Base-by-base conservation (phyloP, 1,139 yeast genomes). In the Pichia sp. region DNA sequence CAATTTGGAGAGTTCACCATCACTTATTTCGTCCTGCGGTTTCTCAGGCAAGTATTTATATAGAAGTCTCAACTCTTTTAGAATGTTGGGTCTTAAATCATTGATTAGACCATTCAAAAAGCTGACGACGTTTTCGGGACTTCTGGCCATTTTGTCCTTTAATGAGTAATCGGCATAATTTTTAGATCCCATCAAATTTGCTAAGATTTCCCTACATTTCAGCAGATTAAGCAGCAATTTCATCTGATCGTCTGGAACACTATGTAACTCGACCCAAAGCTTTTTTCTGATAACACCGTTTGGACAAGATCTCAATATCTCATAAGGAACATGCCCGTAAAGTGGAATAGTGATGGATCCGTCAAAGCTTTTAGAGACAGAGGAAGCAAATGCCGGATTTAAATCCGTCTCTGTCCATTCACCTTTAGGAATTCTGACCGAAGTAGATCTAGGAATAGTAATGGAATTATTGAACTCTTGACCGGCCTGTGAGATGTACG, bases 71-170 rank as follows among this genome's bases (percentile, higher is more conserved):
- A 87, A 55, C 59, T 88, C 96, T 11, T 65, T 60, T n/a, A 71
- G 62, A 0, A 94, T 85, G 28, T 75, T 73, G 0, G 79, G 77
- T 38, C 66, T 64, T 5, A 76, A 69, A 44, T 69, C 69, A 10
- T 64, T 60, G 29, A 84, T 79, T 42, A 90, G 62, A 39, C 80
- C 79, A 6, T 68, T 62, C 46, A 92, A 67, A 53, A 92, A 88
- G 6, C 81, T 69, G 51, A 70, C 64, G 1, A 90, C 98, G 56
- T 86, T 81, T 32, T 75, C 78, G 0, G 97, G 95, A 8, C 66
- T 72, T 50, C 81, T 81, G 11, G 95, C 95, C 96, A 92, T 86
- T 60, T 94, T 92, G 52, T 87, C 95, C 49, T 79, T 81, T 37
- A 92, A 68, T 58, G 86, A 95, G 59, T 92, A 90, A 44, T 83